These are phyloP conservation scores for Mycena floridula DNA, from an alignment of 768 basidiomycete genomes.

Conservation along the genomic window DNA sequence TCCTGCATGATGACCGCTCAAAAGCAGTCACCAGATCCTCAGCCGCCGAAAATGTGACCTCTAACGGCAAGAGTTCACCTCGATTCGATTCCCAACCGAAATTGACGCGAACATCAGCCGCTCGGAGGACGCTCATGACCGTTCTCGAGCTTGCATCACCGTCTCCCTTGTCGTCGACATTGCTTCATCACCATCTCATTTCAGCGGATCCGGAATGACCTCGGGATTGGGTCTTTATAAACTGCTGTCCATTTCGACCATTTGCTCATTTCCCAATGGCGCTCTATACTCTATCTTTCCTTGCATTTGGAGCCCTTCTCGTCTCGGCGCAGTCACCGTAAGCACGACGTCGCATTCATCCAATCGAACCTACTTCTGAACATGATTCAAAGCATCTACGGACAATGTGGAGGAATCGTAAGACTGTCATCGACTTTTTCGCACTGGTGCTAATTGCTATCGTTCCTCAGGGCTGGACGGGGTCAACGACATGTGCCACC, in stretches of 20 bases:
- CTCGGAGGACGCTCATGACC: too few relatives aligned
- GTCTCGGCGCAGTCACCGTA: constrained; percentile 7
- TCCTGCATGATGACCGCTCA: too few relatives aligned
- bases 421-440: constrained; percentile 1
- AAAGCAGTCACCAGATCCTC: too few relatives aligned
- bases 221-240: neutral
- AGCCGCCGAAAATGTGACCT: too few relatives aligned
- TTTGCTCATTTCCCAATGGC: neutral
- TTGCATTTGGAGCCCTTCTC: neutral
- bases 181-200: neutral
- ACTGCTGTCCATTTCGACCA: neutral
- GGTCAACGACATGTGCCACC: constrained; percentile 28
- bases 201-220: neutral
- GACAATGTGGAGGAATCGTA: constrained; percentile 11
- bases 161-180: neutral
- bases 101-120: neutral
- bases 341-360: too few relatives aligned
- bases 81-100: neutral
- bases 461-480: constrained; percentile 26
- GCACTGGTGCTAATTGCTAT: constrained; percentile 4
- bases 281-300: neutral
- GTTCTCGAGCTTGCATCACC: too few relatives aligned
- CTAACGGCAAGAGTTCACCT: too few relatives aligned
- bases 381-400: too few relatives aligned
- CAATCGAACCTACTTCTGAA: too few relatives aligned